Evolutionary conservation across 331 rosid genomes (phyloP).

Genomic region (Malus hybrid): DNA sequence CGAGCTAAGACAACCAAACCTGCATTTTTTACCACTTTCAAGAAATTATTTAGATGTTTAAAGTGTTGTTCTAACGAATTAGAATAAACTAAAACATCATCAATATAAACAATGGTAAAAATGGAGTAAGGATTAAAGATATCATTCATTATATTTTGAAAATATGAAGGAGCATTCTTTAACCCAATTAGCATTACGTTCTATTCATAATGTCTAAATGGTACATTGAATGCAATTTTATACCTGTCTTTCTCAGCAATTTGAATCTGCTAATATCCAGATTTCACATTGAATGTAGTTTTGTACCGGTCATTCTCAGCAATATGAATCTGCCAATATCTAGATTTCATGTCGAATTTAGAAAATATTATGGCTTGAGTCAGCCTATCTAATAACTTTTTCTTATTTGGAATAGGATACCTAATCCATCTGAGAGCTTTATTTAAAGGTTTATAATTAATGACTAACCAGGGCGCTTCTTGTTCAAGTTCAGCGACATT

Average conservation of each 20-base stretch:
- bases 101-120: not conserved
- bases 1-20: too few relatives aligned
- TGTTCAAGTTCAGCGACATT: too few relatives aligned
- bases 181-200: not conserved
- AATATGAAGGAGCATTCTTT: not conserved
- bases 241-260: too few relatives aligned
- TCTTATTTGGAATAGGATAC: not conserved
- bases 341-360: not conserved
- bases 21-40: not conserved
- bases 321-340: not conserved
- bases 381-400: not conserved
- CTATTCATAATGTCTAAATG: not conserved
- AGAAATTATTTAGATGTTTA: not conserved
- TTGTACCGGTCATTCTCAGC: not conserved
- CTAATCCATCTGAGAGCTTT: not conserved
- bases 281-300: not conserved
- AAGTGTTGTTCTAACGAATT: not conserved
- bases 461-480: too few relatives aligned
- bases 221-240: not conserved
- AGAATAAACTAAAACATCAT: not conserved
- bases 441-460: not conserved
- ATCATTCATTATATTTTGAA: not conserved
- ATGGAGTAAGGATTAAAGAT: not conserved
- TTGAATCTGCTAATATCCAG: too few relatives aligned
- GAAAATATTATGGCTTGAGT: not conserved